Evolutionary conservation across 2,329 filamentous ascomycete genomes (phyloP).

Genomic region (Dichotomopilus funicola): DNA sequence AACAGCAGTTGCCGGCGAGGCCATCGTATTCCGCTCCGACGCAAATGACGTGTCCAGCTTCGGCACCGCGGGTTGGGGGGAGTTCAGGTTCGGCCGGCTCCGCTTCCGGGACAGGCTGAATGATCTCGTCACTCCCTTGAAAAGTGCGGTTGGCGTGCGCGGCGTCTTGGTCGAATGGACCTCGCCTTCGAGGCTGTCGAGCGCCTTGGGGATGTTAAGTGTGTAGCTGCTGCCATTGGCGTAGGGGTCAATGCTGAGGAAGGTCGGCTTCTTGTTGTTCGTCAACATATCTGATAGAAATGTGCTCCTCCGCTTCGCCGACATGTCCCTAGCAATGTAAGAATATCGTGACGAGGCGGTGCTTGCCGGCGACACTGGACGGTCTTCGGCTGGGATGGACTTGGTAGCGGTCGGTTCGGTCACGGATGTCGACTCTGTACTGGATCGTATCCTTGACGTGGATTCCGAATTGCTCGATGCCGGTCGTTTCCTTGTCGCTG

Average conservation of each 20-base stretch:
- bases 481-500: constrained; percentile 36
- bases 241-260: constrained; percentile 50
- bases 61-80: constrained; percentile 2
- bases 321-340: constrained; percentile 11
- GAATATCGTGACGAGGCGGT: constrained; percentile 19
- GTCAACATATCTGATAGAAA: constrained; percentile 31
- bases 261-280: constrained; percentile 35
- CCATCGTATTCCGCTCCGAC: background rate
- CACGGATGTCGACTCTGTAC: constrained; percentile 23
- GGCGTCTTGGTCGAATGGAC: constrained; percentile 38
- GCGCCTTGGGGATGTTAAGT: constrained; percentile 22
- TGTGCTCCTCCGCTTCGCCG: constrained; percentile 41
- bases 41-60: constrained; percentile 7
- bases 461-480: constrained; percentile 35
- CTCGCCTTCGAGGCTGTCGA: constrained; percentile 22
- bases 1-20: background rate
- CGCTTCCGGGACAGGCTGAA: constrained; percentile 50
- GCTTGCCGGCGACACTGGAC: constrained; percentile 20
- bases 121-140: constrained; percentile 44
- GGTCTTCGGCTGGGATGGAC: constrained; percentile 15
- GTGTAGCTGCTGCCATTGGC: constrained; percentile 34
- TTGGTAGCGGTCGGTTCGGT: background rate
- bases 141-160: constrained; percentile 33
- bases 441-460: constrained; percentile 24
- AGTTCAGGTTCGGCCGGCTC: constrained; percentile 43